Base-by-base conservation (phyloP, 192 early-diverging fungal species). In the Linnemannia elongata region DNA sequence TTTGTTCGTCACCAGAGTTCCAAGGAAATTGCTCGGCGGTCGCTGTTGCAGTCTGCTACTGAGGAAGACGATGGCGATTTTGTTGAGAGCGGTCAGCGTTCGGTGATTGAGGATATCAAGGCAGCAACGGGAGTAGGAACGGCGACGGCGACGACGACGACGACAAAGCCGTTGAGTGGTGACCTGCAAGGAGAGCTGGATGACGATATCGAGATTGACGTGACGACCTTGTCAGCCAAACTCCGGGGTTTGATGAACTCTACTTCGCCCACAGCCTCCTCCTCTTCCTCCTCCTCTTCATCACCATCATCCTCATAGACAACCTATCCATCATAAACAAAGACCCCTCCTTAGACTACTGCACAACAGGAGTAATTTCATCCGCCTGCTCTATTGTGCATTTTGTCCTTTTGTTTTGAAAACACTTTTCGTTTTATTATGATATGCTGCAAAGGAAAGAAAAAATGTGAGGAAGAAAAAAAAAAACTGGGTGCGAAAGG, bases 131-230 rank as follows among this genome's bases (percentile, higher is more conserved):
- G 1, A 52, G 49, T 18, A 52, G 49, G 49, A 52, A 22, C 49
- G 49, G 18, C 18, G 15, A 5, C 47, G 47, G 17, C 17, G 15
- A 39, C 44, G 72, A 20, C 44, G 41, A 41, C 38, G 66, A 8
- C 44, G 20, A n/a, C 22, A 4, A 35, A 18, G 22, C 77, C 69
- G 18, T 39, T 36, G 39, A 42, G 30, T 45, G 55, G 39, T 52
- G 70, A 78, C 33, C 18, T 74, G 6, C 73, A 79, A 9, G 71
- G 39, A 18, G 84, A 80, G 45, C 27, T 86, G 71, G 79, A 80
- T 47, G 84, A 86, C 35, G 63, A 81, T 72, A 86, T 86, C 22
- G 84, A 86, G 63, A 86, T 86, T 49, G 84, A 86, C 36, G 79
- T 86, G 18, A 77, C 84, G n/a, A 81, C 84, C 10, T 47, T 86